Conservation (phyloP, 2,329 filamentous ascomycete genomes). For the Trichoderma sp. region DNA sequence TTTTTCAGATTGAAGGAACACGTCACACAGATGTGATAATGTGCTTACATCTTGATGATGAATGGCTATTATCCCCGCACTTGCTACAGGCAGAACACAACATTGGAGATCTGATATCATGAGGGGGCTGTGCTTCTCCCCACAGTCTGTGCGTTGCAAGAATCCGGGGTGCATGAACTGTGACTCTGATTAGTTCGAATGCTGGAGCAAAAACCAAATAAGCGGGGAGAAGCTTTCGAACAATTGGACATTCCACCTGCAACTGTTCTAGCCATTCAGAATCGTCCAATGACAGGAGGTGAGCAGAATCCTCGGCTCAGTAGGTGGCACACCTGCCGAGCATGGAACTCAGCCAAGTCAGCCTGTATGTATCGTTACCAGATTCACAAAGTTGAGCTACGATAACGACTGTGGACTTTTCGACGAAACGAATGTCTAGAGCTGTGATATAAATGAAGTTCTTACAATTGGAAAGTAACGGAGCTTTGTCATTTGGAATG, state of each 20-base stretch:
- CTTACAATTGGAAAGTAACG: neutral
- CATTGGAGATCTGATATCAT: neutral
- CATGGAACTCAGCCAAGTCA: neutral
- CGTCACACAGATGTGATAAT: neutral
- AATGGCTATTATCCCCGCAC: neutral
- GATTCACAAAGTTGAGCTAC: neutral
- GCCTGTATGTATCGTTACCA: neutral
- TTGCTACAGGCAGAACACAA: neutral
- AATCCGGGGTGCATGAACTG: conserved; percentile 17
- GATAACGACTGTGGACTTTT: neutral
- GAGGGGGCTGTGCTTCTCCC: conserved; percentile 11
- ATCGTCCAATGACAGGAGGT: neutral
- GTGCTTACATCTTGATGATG: neutral
- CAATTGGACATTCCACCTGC: neutral
- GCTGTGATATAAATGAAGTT: neutral
- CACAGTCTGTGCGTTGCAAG: neutral
- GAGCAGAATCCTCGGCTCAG: neutral
- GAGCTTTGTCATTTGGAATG: neutral
- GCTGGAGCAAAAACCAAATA: neutral
- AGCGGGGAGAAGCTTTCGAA: neutral
- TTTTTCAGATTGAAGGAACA: neutral
- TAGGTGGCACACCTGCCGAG: neutral
- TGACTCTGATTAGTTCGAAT: neutral
- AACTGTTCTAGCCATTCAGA: neutral
- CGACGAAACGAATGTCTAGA: neutral